Evolutionary conservation across 345 rosid species (phyloP), one percentile per base, ranked within the genome.

Genomic region (Raphanus sativus): DNA sequence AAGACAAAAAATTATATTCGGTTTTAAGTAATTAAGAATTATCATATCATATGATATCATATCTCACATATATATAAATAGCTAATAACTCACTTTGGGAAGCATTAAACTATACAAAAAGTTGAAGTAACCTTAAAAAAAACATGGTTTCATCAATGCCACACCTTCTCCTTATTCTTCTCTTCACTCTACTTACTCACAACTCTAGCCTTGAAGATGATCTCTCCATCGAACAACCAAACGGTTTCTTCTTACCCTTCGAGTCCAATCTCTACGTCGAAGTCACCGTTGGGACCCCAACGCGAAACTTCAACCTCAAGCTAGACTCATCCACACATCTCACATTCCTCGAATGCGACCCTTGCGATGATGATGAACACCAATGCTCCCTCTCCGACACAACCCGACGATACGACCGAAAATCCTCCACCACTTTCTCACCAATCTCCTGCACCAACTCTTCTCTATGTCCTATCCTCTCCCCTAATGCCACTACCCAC

Each of bases 271-370:
- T 80, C 17, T 75, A 80, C 76, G 7, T 80, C 3, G 71, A 45
- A 4, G n/a, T 80, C 73, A 75, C 71, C 21, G 65, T 75, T 2
- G 83, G 83, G 33, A 75, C 75, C 0, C 83, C 80, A 70, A 40
- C 72, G 0, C 61, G 68, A 68, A 56, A 79, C 25, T 80, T 80
- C 21, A 80, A 80, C 59, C 76, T 80, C 34, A 80, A 75, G 12
- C 79, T 80, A 69, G 83, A 80, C 73, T 65, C 83, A 7, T 63
- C 79, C 4, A 80, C 83, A 59, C 76, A 75, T 65, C 83, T 80
- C 72, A 80, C 83, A 40, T 80, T 24, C 60, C 71, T 80, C 1
- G 79, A 80, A 30, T 63, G 82, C 50, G 66, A 56, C 12, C 26
- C 56, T 0, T 74, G 78, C 56, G 55, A 79, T 15, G 72, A 77